Evolutionary conservation across 2,329 filamentous ascomycete genomes (phyloP).

Genomic region (Chrysosporium queenslandicum): DNA sequence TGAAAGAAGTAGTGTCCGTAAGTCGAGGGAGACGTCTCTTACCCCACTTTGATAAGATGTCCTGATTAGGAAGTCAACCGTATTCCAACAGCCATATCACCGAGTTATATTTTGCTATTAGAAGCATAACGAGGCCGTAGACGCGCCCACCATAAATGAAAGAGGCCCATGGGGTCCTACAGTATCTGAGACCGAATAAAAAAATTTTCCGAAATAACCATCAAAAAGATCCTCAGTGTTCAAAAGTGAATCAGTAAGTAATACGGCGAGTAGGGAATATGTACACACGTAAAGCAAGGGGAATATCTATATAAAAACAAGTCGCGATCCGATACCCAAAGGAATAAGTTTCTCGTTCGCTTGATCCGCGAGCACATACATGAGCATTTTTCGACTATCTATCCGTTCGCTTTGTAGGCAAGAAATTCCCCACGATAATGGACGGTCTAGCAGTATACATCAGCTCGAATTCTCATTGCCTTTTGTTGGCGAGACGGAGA

Average conservation of each 20-base stretch:
- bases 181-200: not conserved
- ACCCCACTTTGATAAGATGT: conserved; percentile 1
- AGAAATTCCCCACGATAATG: conserved; percentile 91
- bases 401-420: conserved; percentile 67
- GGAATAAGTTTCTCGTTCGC: not conserved
- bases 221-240: not conserved
- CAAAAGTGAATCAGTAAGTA: conserved; percentile 2
- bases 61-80: conserved; percentile 8
- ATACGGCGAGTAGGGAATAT: conserved; percentile 3
- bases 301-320: conserved; percentile 3
- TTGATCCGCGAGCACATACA: too few species aligned
- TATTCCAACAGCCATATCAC: not conserved
- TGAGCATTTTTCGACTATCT: too few species aligned
- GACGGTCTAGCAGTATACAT: conserved; percentile 55
- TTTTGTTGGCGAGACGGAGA: not conserved
- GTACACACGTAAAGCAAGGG: conserved; percentile 3
- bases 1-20: not conserved
- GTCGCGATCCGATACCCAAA: not conserved
- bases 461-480: conserved; percentile 22
- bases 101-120: too few species aligned
- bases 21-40: not conserved
- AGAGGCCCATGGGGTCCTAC: not conserved
- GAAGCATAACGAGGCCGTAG: too few species aligned
- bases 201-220: not conserved
- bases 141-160: not conserved